Base-by-base conservation (phyloP, 163 green algal species). In the Prototheca wickerhamii region DNA sequence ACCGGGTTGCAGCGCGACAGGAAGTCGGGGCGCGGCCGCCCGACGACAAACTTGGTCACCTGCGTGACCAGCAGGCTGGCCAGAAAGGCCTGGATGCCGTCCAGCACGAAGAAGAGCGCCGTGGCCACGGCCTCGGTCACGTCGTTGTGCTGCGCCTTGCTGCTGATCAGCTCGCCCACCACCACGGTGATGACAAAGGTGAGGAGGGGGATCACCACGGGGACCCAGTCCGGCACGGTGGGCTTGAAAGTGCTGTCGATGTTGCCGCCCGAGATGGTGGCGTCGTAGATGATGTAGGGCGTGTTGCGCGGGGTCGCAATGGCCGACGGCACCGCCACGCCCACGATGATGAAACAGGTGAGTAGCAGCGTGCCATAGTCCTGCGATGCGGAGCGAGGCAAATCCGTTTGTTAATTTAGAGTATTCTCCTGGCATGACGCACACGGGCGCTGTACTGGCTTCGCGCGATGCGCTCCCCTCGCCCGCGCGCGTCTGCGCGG, bases 71-170 rank as follows among this genome's bases (percentile, higher is more conserved):
- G 52, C 8, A 77, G 40, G 12, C 33, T 32, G n/a, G 51, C 68
- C 10, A 77, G 46, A 58, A 84, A 77, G 30, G 63, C 46, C 57
- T 74, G 68, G 20, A 81, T 58, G 18, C 51, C 54, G 15, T 84
- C 76, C 28, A 80, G 32, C 4, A 84, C 52, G 55, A 84, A 84
- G 70, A 79, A 75, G 18, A 82, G 8, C 29, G 31, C 33, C 4
- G 69, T 69, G n/a, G 76, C 69, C 4, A 72, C 20, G 5, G 69
- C 75, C 28, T 77, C 63, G 12, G 76, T 84, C 26, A 82, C 53
- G 29, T n/a, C 50, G 49, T 53, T 52, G 62, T 82, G 68, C 54
- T 58, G 53, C 26, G 60, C 58, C 25, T 67, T 53, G 6, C 42
- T 54, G 35, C 63, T 61, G 4, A 71, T 23, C 3, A 79, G 42